Evolutionary conservation across 148 eudicot species (phyloP), one percentile per base, ranked within the genome.

Genomic region (Silene uniflora): DNA sequence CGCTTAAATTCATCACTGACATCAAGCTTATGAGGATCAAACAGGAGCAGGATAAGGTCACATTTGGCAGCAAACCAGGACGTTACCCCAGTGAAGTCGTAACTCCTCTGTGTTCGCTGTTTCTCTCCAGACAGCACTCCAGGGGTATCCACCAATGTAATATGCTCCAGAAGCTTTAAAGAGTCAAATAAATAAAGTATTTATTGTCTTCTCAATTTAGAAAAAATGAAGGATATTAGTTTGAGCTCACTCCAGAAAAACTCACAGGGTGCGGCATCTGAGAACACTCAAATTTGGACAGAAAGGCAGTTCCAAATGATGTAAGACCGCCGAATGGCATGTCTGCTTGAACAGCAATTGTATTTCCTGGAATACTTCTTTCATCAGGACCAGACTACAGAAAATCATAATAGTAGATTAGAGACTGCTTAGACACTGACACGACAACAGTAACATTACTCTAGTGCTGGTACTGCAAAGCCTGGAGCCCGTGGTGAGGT

Each of bases 11-110:
- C 95, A 77, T 92, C 95, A 75, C 95, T 92, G 32, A 89, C 86
- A 81, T 92, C 95, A 19, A 92, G 93, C 73, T 92, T 92, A 76
- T 92, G 91, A 25, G 97, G 97, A 80, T 92, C 97, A 62, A 92
- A 92, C 62, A 90, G 72, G 54, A 92, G 91, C 19, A 90, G 88
- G 67, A 92, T 92, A 39, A 92, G 82, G 75, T 92, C 97, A 80
- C 93, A 92, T 78, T 92, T 92, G 60, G 92, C 96, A 24, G 96
- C 98, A 86, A 92, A 92, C 98, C 96, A 93, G 62, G 95, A 89
- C 62, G 85, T 93, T 16, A 91, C 93, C 29, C 98, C 98, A 32
- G 90, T 90, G 79, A 93, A 93, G 73, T 93, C 90, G 67, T 90
- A 93, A 83, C 89, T 93, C 74, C 98, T 76, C 67, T 89, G 91